Evolutionary conservation across 1,284 basidiomycete genomes (phyloP).

Genomic region (Microstroma glucosiphilum): DNA sequence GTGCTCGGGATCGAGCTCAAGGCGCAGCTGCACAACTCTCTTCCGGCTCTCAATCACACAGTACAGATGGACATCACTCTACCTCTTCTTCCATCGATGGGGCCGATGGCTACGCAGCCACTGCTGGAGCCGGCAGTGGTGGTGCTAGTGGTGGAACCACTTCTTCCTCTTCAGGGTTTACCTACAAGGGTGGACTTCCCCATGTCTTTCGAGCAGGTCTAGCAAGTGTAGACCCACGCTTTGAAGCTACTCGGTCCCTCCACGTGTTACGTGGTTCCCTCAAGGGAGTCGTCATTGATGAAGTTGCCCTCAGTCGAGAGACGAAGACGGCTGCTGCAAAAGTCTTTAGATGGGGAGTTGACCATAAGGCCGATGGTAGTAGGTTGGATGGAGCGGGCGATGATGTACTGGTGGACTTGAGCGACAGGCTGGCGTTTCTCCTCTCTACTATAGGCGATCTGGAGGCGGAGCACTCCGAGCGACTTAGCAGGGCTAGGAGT

Average conservation of each 20-base stretch:
- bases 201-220: conserved; percentile 35
- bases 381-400: conserved; percentile 35
- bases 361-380: conserved; percentile 27
- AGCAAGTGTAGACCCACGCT: conserved; percentile 39
- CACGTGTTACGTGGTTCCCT: conserved; percentile 34
- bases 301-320: conserved; percentile 33
- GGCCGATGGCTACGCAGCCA: no score
- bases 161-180: conserved; percentile 14
- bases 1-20: conserved; percentile 36
- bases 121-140: no score
- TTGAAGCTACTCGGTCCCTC: conserved; percentile 34
- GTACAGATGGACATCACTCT: no score
- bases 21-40: conserved; percentile 26
- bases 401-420: conserved; percentile 30
- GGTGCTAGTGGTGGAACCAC: no score
- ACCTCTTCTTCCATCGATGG: no score
- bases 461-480: conserved; percentile 29
- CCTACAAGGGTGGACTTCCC: conserved; percentile 34
- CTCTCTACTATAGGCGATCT: conserved; percentile 38
- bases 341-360: conserved; percentile 35
- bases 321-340: conserved; percentile 31
- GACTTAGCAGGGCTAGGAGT: conserved; percentile 28
- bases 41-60: conserved; percentile 1
- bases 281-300: conserved; percentile 39
- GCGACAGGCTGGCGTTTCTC: conserved; percentile 38